A percentile compares a stretch with the other conserved stretches of the same genome.
These are phyloP conservation scores for Cystobasidium slooffiae DNA, from an alignment of 1,284 basidiomycete genomes.

Conservation along the genomic window DNA sequence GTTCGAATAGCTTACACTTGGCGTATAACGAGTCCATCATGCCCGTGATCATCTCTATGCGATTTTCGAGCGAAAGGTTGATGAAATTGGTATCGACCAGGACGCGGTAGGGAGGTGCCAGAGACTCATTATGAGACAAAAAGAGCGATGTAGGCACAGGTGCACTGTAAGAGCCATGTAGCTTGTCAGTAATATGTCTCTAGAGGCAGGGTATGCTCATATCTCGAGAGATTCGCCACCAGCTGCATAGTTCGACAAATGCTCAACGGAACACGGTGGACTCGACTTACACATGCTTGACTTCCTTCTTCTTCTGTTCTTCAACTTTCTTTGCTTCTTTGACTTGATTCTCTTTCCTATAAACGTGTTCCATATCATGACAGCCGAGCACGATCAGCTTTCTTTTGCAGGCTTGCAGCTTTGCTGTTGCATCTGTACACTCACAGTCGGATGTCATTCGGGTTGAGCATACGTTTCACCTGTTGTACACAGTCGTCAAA, in stretches of 20 bases:
- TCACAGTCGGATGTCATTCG: slow-evolving; percentile 89
- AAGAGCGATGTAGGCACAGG: slow-evolving; percentile 89
- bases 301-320: slow-evolving; percentile 59
- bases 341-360: slow-evolving; percentile 62
- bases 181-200: too few species aligned
- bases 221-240: background rate
- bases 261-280: slow-evolving; percentile 32
- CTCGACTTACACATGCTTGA: slow-evolving; percentile 62
- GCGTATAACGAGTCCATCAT: slow-evolving; percentile 99
- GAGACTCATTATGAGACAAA: slow-evolving; percentile 91
- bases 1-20: slow-evolving; percentile 74
- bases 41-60: slow-evolving; percentile 90
- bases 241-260: background rate
- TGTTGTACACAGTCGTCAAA: background rate
- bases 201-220: too few species aligned
- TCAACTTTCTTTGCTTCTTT: slow-evolving; percentile 60
- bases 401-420: background rate
- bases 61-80: slow-evolving; percentile 98
- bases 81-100: slow-evolving; percentile 99
- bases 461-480: slow-evolving; percentile 93
- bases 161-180: slow-evolving; percentile 61
- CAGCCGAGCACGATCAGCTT: background rate
- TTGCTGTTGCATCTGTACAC: slow-evolving; percentile 55
- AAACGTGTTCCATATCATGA: slow-evolving; percentile 6
- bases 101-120: slow-evolving; percentile 95